phyloP scores from a whole-genome alignment of 1,284 basidiomycete species.

The Afroboletus lepidellus region DNA sequence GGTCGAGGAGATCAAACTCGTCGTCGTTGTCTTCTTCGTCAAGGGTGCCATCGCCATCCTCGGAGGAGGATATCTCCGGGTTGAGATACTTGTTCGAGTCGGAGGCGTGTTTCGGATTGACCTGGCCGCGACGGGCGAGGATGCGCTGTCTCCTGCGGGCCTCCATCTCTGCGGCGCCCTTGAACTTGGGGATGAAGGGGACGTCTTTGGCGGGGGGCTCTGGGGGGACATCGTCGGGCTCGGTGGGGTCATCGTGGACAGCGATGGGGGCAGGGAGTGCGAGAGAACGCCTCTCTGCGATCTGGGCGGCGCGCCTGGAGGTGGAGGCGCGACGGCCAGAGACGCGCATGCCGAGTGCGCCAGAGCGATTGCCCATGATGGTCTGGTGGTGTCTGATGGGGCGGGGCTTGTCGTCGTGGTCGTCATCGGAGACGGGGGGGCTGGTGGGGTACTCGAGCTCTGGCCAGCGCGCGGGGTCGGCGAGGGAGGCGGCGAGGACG shows the following conservation, averaged over 20 bases:
- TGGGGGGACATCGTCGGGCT: conserved; percentile 35
- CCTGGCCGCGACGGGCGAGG: conserved; percentile 48
- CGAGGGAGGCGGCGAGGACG: conserved; percentile 72
- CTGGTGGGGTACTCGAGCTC: conserved; percentile 70
- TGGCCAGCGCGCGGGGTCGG: conserved; percentile 80
- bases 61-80: conserved; percentile 53
- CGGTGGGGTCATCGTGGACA: too few relatives aligned
- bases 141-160: conserved; percentile 63
- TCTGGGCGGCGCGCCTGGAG: conserved; percentile 47
- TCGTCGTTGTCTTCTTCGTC: conserved; percentile 46
- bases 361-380: conserved; percentile 69
- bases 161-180: conserved; percentile 78
- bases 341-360: conserved; percentile 69
- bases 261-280: too few relatives aligned
- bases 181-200: conserved; percentile 71
- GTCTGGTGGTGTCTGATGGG: conserved; percentile 77
- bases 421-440: conserved; percentile 69
- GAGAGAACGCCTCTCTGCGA: conserved; percentile 21
- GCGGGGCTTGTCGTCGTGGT: conserved; percentile 34
- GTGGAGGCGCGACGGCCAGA: conserved; percentile 52
- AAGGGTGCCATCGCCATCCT: conserved; percentile 45
- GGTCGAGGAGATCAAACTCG: conserved; percentile 51
- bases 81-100: conserved; percentile 34
- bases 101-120: conserved; percentile 30
- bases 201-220: conserved; percentile 46